Evolutionary conservation across 2,329 filamentous ascomycete species (phyloP), one percentile per base, ranked within the genome.

Genomic region (Berkeleyomyces rouxiae): DNA sequence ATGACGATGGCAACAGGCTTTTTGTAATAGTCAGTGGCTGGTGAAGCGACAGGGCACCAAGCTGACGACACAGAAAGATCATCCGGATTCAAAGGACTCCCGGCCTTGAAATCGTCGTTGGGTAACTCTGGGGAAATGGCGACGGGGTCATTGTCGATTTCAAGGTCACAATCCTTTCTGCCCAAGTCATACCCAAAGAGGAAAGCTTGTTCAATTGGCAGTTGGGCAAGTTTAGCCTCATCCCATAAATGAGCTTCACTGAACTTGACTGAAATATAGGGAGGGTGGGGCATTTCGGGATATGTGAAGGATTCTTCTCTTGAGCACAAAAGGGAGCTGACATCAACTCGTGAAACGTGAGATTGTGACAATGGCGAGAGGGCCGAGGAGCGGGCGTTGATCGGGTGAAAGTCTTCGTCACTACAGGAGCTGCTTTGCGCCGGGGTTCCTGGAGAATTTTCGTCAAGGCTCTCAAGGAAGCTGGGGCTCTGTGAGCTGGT

Each of bases 151-250:
- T 90, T 82, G 67, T 91, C 91, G 59, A 79, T 81, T 37, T 82
- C 82, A 1, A 87, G 74, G 68, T 92, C 88, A 23, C 82, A 73
- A 72, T 92, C 88, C 7, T 79, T 79, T 65, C 83, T 77, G 0
- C 88, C 88, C 63, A 82, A 77, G 69, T 92, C 88, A 65, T 87
- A 80, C 4, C 88, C 88, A 70, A 87, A 90, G 51, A 78, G 81
- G 5, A 73, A 78, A 43, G 73, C 72, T 66, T 75, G 69, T 64
- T 74, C 66, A 65, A 7, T 46, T 62, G 6, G 36, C 9, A 7
- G 49, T 40, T 23, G 23, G 11, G 13, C 37, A 31, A 64, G 33
- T 13, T 39, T 42, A n/a, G 31, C 40, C 11, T 59, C 60, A 16
- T 62, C 57, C 63, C 63, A 64, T 16, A 59, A 10, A 16, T 43